Base-by-base conservation (phyloP, 805 yeast genomes). In the Ogataea pilisensis region DNA sequence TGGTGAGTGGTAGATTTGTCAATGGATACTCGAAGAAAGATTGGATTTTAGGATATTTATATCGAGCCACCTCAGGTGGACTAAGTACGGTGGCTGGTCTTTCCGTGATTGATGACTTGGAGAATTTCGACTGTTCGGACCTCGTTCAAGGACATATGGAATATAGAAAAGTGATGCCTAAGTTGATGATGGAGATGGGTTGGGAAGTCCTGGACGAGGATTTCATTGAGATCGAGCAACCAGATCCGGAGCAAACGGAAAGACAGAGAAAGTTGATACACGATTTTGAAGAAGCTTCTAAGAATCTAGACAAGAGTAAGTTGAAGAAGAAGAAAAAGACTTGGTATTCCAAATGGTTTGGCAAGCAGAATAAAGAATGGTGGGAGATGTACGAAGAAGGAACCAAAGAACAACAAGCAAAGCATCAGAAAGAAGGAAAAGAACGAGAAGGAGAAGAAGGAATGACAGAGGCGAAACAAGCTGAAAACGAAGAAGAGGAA, bases 1-100 rank as follows among this genome's bases (percentile, higher is more conserved):
- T 85, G 20, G 96, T 93, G 2, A 81, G 95, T 54, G 98, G 98
- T 0, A 71, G 80, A 37, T 90, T 87, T 56, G 78, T 93, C 24
- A 93, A 88, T 62, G 98, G 96, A 0, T 93, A 78, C 60, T 86
- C 96, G 2, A 76, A 80, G 48, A 88, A 85, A 53, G 99, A 93
- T 66, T 93, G 99, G 99, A 84, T 93, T 49, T 70, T 93, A 41
- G 98, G 98, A 0, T 93, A 93, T 62, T 65, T 93, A 24, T 93
- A 91, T 66, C 73, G 99, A 50, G 99, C 98, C 2, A 89, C 98
- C 0, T 80, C 93, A 44, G 97, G 98, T 44, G 98, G 98, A 0
- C 69, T 93, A 34, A 82, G 85, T 54, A 75, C 87, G n/a, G 93
- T 93, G 33, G 89, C 91, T 5, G 99, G 99, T 0, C 69, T 93